Percentiles rank a stretch among this genome's conserved stretches.
phyloP scores from a whole-genome alignment of 495 filamentous ascomycete species.

The Cercophora samala region DNA sequence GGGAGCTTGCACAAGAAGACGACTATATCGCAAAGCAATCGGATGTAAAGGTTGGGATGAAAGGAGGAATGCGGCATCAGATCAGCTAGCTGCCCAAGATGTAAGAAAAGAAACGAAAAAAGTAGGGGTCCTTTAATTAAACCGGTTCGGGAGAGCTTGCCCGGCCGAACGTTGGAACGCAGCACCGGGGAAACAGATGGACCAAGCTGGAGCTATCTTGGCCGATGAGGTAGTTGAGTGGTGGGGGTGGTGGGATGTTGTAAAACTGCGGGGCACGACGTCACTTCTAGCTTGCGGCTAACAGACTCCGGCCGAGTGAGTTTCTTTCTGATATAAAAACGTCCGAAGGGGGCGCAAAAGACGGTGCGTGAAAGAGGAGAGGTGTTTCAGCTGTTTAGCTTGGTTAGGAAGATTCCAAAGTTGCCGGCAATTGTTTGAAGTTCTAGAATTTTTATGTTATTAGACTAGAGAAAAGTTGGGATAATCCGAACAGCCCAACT shows the following conservation, averaged over 20 bases:
- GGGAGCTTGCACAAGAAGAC: not conserved
- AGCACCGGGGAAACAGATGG: not conserved
- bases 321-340: not conserved
- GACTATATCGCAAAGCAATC: not conserved
- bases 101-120: not conserved
- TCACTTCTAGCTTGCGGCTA: not conserved
- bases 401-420: not conserved
- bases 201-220: not conserved
- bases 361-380: not conserved
- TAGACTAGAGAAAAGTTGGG: not conserved
- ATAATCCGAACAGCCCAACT: not conserved
- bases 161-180: slow-evolving; percentile 1
- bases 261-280: not conserved
- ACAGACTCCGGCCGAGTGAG: not conserved
- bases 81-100: not conserved
- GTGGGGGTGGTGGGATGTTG: not conserved
- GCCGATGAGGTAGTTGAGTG: not conserved
- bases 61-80: not conserved
- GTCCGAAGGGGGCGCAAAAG: not conserved
- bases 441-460: not conserved
- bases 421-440: not conserved
- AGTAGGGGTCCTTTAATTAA: not conserved
- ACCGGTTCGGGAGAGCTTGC: slow-evolving; percentile 16
- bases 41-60: not conserved
- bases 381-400: not conserved